phyloP scores from a whole-genome alignment of 2,329 filamentous ascomycete genomes.

The Fonsecaea erecta region DNA sequence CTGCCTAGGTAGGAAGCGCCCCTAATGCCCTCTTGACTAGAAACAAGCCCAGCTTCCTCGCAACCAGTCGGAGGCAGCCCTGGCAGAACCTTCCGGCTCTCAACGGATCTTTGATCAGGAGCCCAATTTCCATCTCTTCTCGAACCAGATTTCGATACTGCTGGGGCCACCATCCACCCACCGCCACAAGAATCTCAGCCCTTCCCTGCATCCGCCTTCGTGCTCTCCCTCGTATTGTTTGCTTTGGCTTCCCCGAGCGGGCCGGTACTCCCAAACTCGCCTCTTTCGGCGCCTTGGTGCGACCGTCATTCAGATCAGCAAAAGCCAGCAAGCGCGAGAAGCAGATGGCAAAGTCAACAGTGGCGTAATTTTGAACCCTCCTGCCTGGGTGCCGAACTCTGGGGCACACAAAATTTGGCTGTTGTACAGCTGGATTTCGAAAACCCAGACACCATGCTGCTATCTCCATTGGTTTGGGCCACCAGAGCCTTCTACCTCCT shows the following conservation, averaged over 20 bases:
- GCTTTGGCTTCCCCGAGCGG: neutral
- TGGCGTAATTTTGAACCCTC: neutral
- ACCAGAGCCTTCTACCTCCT: conserved; percentile 35
- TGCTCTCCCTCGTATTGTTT: neutral
- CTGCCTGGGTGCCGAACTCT: neutral
- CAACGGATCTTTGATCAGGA: conserved; percentile 10
- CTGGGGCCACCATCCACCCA: neutral
- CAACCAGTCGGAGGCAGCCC: neutral
- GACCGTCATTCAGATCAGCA: neutral
- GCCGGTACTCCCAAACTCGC: conserved; percentile 7
- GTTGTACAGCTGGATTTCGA: neutral
- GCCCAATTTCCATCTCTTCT: conserved; percentile 4
- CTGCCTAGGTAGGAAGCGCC: neutral
- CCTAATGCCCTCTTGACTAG: neutral
- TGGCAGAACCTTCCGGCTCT: conserved; percentile 3
- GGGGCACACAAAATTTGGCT: neutral
- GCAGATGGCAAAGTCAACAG: neutral
- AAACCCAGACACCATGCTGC: conserved; percentile 3
- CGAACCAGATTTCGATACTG: conserved; percentile 11
- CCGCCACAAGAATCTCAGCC: neutral
- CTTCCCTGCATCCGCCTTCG: neutral
- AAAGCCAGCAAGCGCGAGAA: neutral
- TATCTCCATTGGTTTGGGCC: conserved; percentile 18
- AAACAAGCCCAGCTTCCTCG: neutral
- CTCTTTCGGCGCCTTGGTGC: neutral